phyloP scores from a whole-genome alignment of 345 rosid species.

The Passiflora organensis region DNA sequence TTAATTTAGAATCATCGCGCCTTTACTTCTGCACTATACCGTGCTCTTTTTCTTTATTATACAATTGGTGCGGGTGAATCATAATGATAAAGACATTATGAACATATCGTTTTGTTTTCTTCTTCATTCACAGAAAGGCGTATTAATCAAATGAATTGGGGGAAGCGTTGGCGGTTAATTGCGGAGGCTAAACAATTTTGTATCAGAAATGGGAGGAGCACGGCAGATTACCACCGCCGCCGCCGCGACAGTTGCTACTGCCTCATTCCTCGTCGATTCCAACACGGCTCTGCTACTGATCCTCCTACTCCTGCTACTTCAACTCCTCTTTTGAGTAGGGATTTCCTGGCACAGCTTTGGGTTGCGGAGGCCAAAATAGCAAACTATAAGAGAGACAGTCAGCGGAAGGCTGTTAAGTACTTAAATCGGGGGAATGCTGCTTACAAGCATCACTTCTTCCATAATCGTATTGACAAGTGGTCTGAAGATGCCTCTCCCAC shows the following conservation, averaged over 20 bases:
- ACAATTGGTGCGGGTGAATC: too few species aligned
- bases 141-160: constrained; percentile 15
- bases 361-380: constrained; percentile 44
- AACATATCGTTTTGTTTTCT: too few species aligned
- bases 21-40: too few species aligned
- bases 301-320: not conserved
- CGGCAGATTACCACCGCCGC: constrained; percentile 1
- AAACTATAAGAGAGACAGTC: constrained; percentile 29
- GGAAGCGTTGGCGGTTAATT: constrained; percentile 3
- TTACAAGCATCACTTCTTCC: not conserved
- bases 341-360: constrained; percentile 62
- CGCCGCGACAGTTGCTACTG: not conserved
- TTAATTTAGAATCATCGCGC: too few species aligned
- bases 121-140: too few species aligned
- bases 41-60: too few species aligned
- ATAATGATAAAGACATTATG: too few species aligned
- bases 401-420: constrained; percentile 27
- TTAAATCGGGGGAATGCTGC: constrained; percentile 10
- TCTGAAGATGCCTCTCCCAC: not conserved
- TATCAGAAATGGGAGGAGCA: too few species aligned
- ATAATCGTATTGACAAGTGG: not conserved
- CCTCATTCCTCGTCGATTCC: constrained; percentile 19
- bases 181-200: not conserved
- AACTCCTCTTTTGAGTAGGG: constrained; percentile 35
- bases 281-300: constrained; percentile 11